These are phyloP conservation scores for Glutinoglossum americanum DNA, from an alignment of 495 filamentous ascomycete species.

Conservation along the genomic window DNA sequence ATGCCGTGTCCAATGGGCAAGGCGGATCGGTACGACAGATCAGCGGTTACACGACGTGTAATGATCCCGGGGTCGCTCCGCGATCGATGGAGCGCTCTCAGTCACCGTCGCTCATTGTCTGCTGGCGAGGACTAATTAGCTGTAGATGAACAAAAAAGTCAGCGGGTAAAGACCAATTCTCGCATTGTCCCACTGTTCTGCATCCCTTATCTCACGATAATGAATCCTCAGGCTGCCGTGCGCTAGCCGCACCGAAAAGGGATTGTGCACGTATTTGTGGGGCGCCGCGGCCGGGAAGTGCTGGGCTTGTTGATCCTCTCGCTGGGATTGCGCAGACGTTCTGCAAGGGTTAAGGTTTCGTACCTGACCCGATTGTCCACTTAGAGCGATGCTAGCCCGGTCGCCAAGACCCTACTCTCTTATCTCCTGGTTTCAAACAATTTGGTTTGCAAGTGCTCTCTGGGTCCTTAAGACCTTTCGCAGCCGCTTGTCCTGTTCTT, in stretches of 20 bases:
- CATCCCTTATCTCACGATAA: not conserved
- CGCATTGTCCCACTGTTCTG: too few relatives aligned
- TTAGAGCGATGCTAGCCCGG: not conserved
- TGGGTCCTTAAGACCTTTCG: not conserved
- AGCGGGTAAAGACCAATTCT: too few relatives aligned
- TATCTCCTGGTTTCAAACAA: not conserved
- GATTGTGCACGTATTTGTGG: not conserved
- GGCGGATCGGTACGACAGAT: too few relatives aligned
- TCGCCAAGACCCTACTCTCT: not conserved
- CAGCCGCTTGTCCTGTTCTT: not conserved
- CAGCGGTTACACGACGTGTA: too few relatives aligned
- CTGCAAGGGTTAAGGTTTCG: not conserved
- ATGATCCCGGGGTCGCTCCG: too few relatives aligned
- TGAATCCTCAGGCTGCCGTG: not conserved
- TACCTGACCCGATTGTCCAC: not conserved
- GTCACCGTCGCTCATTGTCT: too few relatives aligned
- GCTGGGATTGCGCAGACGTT: not conserved
- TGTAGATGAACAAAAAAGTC: too few relatives aligned
- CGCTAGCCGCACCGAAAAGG: not conserved
- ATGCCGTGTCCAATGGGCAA: too few relatives aligned
- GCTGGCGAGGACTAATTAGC: too few relatives aligned
- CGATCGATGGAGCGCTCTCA: too few relatives aligned
- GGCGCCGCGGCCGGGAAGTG: not conserved
- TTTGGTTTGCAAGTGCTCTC: not conserved
- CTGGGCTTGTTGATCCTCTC: too few relatives aligned